Evolutionary conservation across 768 basidiomycete genomes (phyloP), one percentile per base, ranked within the genome.

Genomic region (Tricholoma sp.): DNA sequence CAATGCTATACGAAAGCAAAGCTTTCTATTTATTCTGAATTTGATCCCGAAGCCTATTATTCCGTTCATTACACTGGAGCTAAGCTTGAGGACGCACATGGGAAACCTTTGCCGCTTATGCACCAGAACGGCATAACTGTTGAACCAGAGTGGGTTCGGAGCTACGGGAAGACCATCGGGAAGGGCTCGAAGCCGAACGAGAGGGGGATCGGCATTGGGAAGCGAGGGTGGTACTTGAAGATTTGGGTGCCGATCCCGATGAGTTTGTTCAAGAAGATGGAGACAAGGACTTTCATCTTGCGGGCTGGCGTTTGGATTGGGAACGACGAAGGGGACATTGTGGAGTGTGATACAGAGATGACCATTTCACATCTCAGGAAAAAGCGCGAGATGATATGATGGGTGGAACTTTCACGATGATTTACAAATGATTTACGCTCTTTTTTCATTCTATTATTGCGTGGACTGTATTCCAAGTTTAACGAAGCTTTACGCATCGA

Each of bases 221-320:
- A 74, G 45, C 59, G 66, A 11, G 73, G 73, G 2, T 75, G 71
- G 71, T 68, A 61, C 53, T 61, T 74, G 58, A 69, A 72, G 42
- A 71, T 76, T 58, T 79, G 74, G 70, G 68, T 80, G 8, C 81
- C 81, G 0, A 66, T 83, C 29, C 79, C 80, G 6, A 70, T 76
- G 6, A 57, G 65, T n/a, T 57, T 82, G 20, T 81, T 83, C 57
- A 66, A 70, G 24, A 77, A 75, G 66, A 68, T 70, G 52, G 80
- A 81, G 58, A 77, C 76, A 45, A 68, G 76, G 15, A 62, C 67
- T 44, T 82, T 82, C 61, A 64, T 63, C 34, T 55, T 82, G 17
- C 62, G 65, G 3, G 71, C 73, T 12, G 63, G 63, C n/a, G 67
- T 78, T 8, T 72, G 71, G 66, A 63, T 80, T 50, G 72, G 67